Conservation (phyloP, 306 rosid species). For the Inga laurina region DNA sequence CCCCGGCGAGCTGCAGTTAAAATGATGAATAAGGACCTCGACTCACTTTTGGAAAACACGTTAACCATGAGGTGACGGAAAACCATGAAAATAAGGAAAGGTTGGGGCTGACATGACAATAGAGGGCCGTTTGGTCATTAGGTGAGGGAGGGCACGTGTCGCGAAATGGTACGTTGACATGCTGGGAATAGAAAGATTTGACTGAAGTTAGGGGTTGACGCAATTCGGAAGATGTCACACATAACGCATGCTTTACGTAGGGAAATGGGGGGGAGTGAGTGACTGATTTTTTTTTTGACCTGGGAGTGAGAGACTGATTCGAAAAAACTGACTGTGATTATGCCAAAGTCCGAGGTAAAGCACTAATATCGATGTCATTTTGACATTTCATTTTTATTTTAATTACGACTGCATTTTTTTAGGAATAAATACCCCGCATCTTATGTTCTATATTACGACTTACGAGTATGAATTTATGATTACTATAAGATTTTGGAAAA, state of each 20-base stretch:
- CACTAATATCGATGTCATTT: not conserved
- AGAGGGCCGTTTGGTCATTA: slow-evolving; percentile 44
- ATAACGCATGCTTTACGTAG: slow-evolving; percentile 21
- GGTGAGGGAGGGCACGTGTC: slow-evolving; percentile 1
- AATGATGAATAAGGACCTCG: slow-evolving; percentile 59
- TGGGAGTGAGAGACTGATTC: slow-evolving; percentile 1
- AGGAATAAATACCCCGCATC: too few relatives aligned
- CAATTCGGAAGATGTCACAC: slow-evolving; percentile 1
- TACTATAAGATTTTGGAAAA: too few relatives aligned
- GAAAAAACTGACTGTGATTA: not conserved
- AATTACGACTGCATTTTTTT: too few relatives aligned
- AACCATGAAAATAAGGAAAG: slow-evolving; percentile 33
- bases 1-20: not conserved
- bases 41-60: slow-evolving; percentile 33
- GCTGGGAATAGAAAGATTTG: slow-evolving; percentile 37
- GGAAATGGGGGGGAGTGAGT: slow-evolving; percentile 21
- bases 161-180: fast-evolving
- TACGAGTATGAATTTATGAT: too few relatives aligned
- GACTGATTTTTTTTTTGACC: too few relatives aligned
- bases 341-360: slow-evolving; percentile 24
- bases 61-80: slow-evolving; percentile 23
- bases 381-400: not conserved
- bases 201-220: slow-evolving; percentile 5
- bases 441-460: too few relatives aligned
- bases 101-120: slow-evolving; percentile 43